Percentiles rank a stretch among this genome's conserved stretches.
These are phyloP conservation scores for Oryza coarctata DNA, from an alignment of 176 grass and related monocot species.

Conservation along the genomic window DNA sequence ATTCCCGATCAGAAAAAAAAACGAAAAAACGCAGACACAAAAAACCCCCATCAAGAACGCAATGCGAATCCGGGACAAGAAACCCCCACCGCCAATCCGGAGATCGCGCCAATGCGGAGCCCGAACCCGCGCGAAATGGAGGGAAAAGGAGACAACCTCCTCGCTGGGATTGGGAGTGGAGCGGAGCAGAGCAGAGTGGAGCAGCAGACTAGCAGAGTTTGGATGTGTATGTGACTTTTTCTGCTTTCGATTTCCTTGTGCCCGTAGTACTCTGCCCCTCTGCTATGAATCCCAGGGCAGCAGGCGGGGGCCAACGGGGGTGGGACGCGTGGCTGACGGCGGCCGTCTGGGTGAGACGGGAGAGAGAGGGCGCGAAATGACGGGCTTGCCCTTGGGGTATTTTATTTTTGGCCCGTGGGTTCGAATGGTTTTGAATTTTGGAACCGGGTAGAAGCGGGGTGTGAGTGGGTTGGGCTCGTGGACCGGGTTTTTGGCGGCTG, in stretches of 20 bases:
- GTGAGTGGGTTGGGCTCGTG: neutral
- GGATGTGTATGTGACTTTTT: slow-evolving; percentile 2
- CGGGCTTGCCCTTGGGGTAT: neutral
- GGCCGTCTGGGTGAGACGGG: neutral
- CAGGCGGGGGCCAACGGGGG: slow-evolving; percentile 4
- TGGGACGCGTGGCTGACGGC: slow-evolving; percentile 28
- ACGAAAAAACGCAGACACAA: neutral
- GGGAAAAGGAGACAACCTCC: neutral
- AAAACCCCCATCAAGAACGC: neutral
- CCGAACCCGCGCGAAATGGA: slow-evolving; percentile 18
- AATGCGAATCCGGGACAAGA: neutral
- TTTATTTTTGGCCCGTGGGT: neutral
- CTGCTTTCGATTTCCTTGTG: slow-evolving; percentile 38
- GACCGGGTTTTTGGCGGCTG: neutral
- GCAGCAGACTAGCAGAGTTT: neutral
- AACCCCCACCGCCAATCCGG: neutral
- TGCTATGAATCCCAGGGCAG: slow-evolving; percentile 41
- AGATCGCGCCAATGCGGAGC: slow-evolving; percentile 5
- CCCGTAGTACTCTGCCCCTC: neutral
- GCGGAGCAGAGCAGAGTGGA: neutral
- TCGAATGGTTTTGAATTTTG: slow-evolving; percentile 41
- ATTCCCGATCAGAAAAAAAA: slow-evolving; percentile 14
- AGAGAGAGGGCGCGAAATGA: slow-evolving; percentile 16
- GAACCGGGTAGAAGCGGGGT: neutral
- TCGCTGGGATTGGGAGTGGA: neutral